phyloP scores from a whole-genome alignment of 352 stramenopile species.

The Phytophthora idaei region DNA sequence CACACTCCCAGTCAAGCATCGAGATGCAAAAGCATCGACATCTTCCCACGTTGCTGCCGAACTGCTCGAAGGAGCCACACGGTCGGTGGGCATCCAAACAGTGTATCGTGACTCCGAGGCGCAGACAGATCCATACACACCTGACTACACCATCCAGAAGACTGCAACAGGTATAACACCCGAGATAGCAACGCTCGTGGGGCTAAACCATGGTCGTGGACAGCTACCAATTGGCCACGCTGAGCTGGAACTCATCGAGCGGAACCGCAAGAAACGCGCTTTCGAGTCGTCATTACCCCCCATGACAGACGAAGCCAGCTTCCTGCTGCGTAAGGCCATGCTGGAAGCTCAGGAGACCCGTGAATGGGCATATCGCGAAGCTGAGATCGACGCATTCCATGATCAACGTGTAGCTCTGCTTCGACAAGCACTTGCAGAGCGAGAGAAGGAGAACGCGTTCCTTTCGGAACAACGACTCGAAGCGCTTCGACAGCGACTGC shows the following conservation, averaged over 20 bases:
- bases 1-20: constrained; percentile 11
- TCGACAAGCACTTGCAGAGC: constrained; percentile 81
- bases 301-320: constrained; percentile 94
- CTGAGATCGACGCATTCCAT: constrained; percentile 89
- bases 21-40: constrained; percentile 10
- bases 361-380: constrained; percentile 89
- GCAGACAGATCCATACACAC: constrained; percentile 94
- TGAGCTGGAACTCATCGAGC: constrained; percentile 93
- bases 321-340: constrained; percentile 90
- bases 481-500: constrained; percentile 75
- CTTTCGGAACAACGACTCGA: constrained; percentile 93
- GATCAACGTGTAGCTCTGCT: constrained; percentile 81
- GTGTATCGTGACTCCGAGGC: constrained; percentile 93
- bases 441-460: constrained; percentile 91
- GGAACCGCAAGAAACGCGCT: constrained; percentile 82
- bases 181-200: constrained; percentile 85
- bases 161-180: constrained; percentile 54
- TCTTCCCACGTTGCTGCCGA: constrained; percentile 37
- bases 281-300: constrained; percentile 91
- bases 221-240: constrained; percentile 78
- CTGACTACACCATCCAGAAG: constrained; percentile 88
- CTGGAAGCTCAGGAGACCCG: constrained; percentile 92
- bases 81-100: constrained; percentile 89
- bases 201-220: constrained; percentile 65
- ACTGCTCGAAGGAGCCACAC: constrained; percentile 50